phyloP scores from a whole-genome alignment of 768 basidiomycete species.

The Pholiota molesta region DNA sequence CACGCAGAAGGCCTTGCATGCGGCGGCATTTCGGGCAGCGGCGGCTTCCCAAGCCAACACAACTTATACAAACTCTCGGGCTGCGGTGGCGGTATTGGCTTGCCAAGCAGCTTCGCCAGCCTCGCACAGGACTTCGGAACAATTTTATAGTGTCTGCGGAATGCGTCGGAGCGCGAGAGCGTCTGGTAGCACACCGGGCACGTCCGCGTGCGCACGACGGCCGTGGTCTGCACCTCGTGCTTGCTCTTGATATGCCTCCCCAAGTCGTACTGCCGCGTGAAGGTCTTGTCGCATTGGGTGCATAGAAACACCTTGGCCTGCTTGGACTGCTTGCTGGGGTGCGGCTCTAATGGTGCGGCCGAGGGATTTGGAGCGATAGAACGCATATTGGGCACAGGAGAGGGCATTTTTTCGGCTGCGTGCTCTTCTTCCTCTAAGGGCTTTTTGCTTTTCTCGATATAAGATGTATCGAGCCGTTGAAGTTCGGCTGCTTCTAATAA shows the following conservation, averaged over 20 bases:
- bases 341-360: neutral
- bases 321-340: neutral
- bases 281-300: slow-evolving; percentile 15
- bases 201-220: slow-evolving; percentile 10
- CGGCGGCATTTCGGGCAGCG: neutral
- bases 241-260: slow-evolving; percentile 19
- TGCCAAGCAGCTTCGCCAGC: neutral
- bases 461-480: too few relatives aligned
- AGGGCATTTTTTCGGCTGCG: neutral
- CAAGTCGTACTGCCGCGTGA: slow-evolving; percentile 24
- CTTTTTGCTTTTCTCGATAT: neutral
- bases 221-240: slow-evolving; percentile 15
- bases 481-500: neutral
- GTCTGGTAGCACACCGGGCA: slow-evolving; percentile 19
- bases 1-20: neutral
- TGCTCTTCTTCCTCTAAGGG: neutral
- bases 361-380: too few relatives aligned
- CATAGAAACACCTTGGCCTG: slow-evolving; percentile 12
- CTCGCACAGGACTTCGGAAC: neutral
- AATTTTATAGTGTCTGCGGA: neutral
- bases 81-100: neutral
- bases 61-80: slow-evolving; percentile 1
- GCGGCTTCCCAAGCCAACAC: slow-evolving; percentile 9
- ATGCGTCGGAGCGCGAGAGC: slow-evolving; percentile 5
- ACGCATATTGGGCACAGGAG: too few relatives aligned